Conservation (phyloP, 164 flowering plant genomes). For the Tinospora cordifolia region DNA sequence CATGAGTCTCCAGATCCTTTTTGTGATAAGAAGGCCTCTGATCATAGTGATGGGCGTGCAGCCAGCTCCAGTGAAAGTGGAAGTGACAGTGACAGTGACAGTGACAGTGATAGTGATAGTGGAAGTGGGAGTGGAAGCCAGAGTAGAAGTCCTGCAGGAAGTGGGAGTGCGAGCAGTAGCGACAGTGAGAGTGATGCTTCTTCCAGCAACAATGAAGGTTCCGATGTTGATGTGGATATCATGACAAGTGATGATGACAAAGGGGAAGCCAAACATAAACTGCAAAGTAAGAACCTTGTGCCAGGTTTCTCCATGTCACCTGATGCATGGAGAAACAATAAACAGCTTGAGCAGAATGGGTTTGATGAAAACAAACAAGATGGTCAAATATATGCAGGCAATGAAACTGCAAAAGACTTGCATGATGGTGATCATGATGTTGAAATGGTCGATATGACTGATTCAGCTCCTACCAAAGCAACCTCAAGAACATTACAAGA, state of each 20-base stretch:
- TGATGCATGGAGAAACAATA: slow-evolving; percentile 27
- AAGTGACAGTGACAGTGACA: slow-evolving; percentile 61
- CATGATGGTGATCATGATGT: slow-evolving; percentile 31
- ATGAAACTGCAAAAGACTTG: slow-evolving; percentile 33
- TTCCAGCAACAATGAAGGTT: slow-evolving; percentile 79
- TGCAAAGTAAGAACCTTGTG: slow-evolving; percentile 20
- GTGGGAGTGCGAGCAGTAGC: slow-evolving; percentile 72
- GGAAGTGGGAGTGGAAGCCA: slow-evolving; percentile 38
- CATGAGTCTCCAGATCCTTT: slow-evolving; percentile 37
- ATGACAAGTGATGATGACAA: slow-evolving; percentile 82
- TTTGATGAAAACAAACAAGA: slow-evolving; percentile 28
- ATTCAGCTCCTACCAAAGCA: slow-evolving; percentile 20
- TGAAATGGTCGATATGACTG: slow-evolving; percentile 27
- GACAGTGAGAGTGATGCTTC: slow-evolving; percentile 88
- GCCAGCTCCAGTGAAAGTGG: slow-evolving; percentile 69
- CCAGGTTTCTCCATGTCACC: slow-evolving; percentile 27
- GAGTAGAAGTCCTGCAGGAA: slow-evolving; percentile 60
- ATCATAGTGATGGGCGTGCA: slow-evolving; percentile 47
- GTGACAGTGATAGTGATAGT: slow-evolving; percentile 60
- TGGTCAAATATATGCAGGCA: slow-evolving; percentile 29
- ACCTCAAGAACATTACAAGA: slow-evolving; percentile 27
- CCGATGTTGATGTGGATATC: slow-evolving; percentile 93
- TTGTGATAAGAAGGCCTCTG: slow-evolving; percentile 45
- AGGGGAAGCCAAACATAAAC: slow-evolving; percentile 35
- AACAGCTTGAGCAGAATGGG: slow-evolving; percentile 25